Conservation (phyloP, 129 eudicot genomes). For the Flaveria trinervia region DNA sequence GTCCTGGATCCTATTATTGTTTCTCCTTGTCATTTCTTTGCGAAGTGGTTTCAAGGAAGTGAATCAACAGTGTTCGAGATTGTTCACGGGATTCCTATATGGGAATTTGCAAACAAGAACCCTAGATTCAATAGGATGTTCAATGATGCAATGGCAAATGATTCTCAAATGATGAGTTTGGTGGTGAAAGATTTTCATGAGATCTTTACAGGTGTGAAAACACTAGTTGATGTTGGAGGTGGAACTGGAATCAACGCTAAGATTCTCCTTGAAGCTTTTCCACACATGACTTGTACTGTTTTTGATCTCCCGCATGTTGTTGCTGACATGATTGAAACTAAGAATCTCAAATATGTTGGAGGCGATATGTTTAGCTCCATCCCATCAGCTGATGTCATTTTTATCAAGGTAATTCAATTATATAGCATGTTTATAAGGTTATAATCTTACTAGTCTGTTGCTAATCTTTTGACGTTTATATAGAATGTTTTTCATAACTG, state of each 20-base stretch:
- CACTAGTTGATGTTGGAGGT: constrained; percentile 61
- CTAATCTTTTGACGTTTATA: background rate
- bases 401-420: constrained; percentile 37
- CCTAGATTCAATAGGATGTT: constrained; percentile 23
- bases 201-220: constrained; percentile 38
- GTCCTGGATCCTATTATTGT: constrained; percentile 17
- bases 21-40: constrained; percentile 28
- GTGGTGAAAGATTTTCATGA: constrained; percentile 23
- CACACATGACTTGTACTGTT: constrained; percentile 41
- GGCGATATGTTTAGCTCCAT: constrained; percentile 49
- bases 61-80: constrained; percentile 33
- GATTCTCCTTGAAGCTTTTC: constrained; percentile 37
- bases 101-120: constrained; percentile 33
- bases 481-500: constrained; percentile 39
- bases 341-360: constrained; percentile 40
- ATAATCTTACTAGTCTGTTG: background rate
- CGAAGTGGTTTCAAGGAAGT: constrained; percentile 27
- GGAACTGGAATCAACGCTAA: constrained; percentile 45
- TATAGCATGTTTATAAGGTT: no score
- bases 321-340: constrained; percentile 18
- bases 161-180: constrained; percentile 28
- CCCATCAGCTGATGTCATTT: constrained; percentile 42
- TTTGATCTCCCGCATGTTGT: constrained; percentile 61
- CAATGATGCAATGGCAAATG: constrained; percentile 45
- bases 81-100: constrained; percentile 29